phyloP scores from a whole-genome alignment of 805 yeast genomes.

The Kluyveromyces siamensis region DNA sequence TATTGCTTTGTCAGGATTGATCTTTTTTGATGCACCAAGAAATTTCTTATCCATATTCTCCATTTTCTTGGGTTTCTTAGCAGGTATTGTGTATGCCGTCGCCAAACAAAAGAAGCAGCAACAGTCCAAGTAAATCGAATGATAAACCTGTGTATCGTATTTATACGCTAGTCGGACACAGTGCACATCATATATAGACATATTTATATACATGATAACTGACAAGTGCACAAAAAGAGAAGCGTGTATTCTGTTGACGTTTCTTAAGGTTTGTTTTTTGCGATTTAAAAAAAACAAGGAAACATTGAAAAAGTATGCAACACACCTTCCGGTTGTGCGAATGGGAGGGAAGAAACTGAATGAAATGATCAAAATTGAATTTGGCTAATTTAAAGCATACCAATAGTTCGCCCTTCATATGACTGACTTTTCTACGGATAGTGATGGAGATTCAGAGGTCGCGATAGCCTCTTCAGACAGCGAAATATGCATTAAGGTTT shows the following conservation, averaged over 20 bases:
- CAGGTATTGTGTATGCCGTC: slow-evolving; percentile 92
- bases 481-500: not conserved
- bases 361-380: too few species aligned
- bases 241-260: too few species aligned
- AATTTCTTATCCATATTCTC: slow-evolving; percentile 89
- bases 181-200: not conserved
- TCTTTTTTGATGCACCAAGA: slow-evolving; percentile 91
- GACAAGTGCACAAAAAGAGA: too few species aligned
- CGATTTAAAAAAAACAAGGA: too few species aligned
- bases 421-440: not conserved
- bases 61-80: slow-evolving; percentile 84
- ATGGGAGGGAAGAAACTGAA: too few species aligned
- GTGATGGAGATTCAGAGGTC: not conserved
- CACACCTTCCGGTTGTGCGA: too few species aligned
- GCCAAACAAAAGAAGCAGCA: slow-evolving; percentile 82
- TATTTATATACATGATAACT: not conserved
- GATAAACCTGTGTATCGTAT: not conserved
- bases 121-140: slow-evolving; percentile 5
- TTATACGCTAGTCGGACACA: not conserved
- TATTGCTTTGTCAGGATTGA: slow-evolving; percentile 87
- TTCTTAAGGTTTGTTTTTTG: too few species aligned
- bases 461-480: not conserved
- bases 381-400: too few species aligned
- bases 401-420: too few species aligned
- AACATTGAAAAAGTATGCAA: too few species aligned